Conservation (phyloP, 805 yeast genomes). For the Brettanomyces bruxellensis region DNA sequence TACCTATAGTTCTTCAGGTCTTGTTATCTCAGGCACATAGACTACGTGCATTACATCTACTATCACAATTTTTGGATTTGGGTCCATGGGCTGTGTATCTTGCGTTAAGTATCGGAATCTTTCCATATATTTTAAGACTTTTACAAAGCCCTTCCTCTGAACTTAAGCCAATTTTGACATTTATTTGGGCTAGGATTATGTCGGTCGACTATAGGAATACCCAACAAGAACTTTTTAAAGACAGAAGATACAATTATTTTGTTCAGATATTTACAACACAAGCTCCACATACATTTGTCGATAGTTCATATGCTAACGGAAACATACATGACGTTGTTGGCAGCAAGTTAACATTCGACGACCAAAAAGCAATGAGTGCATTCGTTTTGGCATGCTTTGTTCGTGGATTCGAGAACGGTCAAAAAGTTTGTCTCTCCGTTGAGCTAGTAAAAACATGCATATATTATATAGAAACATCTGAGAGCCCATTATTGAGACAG, state of each 20-base stretch:
- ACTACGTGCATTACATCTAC: constrained; percentile 72
- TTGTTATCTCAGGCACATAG: constrained; percentile 90
- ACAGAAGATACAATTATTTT: constrained; percentile 83
- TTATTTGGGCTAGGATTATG: constrained; percentile 97
- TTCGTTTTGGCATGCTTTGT: constrained; percentile 81
- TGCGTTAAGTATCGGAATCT: constrained; percentile 89
- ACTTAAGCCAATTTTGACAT: constrained; percentile 84
- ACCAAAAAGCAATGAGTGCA: constrained; percentile 93
- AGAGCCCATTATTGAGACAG: constrained; percentile 79
- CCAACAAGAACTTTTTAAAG: constrained; percentile 87
- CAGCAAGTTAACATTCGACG: constrained; percentile 39
- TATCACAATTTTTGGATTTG: constrained; percentile 79
- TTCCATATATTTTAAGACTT: constrained; percentile 85
- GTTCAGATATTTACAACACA: constrained; percentile 59
- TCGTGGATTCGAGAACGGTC: constrained; percentile 71
- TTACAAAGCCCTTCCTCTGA: constrained; percentile 94
- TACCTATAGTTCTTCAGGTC: constrained; percentile 90
- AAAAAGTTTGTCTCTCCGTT: constrained; percentile 64
- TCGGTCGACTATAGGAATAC: constrained; percentile 87
- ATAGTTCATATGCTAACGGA: constrained; percentile 4
- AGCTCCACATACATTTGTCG: constrained; percentile 14
- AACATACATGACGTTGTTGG: constrained; percentile 30
- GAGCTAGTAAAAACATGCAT: constrained; percentile 65
- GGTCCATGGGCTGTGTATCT: constrained; percentile 98
- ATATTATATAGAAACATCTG: constrained; percentile 58